These are phyloP conservation scores for Blastomyces silverae DNA, from an alignment of 2,329 filamentous ascomycete species.

Conservation along the genomic window DNA sequence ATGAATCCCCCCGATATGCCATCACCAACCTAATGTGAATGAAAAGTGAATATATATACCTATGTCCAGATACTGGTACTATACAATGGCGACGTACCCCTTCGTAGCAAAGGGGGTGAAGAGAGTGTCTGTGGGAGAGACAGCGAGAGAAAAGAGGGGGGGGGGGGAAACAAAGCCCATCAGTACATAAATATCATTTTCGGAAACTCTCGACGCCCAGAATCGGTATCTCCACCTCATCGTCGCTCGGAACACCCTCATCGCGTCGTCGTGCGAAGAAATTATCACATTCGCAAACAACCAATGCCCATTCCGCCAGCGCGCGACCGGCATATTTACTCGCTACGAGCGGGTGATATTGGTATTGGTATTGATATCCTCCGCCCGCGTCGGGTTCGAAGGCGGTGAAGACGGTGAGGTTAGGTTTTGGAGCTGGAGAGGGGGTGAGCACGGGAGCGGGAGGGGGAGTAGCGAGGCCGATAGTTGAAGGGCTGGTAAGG, in stretches of 20 bases:
- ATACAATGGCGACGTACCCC: background rate
- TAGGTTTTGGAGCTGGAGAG: background rate
- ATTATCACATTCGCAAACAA: slow-evolving; percentile 56
- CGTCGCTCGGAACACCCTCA: slow-evolving; percentile 54
- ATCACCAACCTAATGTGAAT: background rate
- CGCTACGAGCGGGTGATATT: slow-evolving; percentile 30
- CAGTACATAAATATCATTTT: slow-evolving; percentile 25
- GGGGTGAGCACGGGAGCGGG: background rate
- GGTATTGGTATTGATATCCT: slow-evolving; percentile 21
- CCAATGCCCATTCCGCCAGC: slow-evolving; percentile 57
- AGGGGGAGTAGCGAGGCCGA: background rate
- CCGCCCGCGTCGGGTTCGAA: slow-evolving; percentile 23
- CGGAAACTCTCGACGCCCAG: slow-evolving; percentile 57
- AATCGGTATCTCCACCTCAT: slow-evolving; percentile 55
- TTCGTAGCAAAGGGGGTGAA: slow-evolving; percentile 16
- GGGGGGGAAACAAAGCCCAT: slow-evolving; percentile 13
- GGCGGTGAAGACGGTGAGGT: slow-evolving; percentile 4
- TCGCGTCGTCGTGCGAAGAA: slow-evolving; percentile 57
- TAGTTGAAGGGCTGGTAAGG: background rate
- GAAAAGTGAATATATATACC: too few relatives aligned
- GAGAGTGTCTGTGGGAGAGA: background rate
- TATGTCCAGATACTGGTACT: slow-evolving; percentile 1
- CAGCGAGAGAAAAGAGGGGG: slow-evolving; percentile 17
- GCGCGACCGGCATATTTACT: slow-evolving; percentile 58
- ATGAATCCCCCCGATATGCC: background rate